Conservation (phyloP, 2,329 filamentous ascomycete genomes). For the Exophiala aquamarina region DNA sequence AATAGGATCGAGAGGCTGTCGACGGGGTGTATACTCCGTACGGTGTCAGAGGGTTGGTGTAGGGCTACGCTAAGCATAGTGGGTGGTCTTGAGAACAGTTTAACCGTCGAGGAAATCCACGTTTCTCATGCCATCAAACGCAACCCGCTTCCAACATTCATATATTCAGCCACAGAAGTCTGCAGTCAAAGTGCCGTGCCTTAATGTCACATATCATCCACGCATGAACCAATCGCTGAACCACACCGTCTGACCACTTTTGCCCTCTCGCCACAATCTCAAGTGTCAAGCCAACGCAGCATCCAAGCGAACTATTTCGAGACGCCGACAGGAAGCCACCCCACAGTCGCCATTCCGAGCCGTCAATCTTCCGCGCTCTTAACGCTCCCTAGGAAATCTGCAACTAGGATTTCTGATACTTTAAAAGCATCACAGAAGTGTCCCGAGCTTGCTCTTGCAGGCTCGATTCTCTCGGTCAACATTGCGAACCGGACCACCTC, state of each 20-base stretch:
- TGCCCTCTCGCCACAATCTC: slow-evolving; percentile 9
- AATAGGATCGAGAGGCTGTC: slow-evolving; percentile 15
- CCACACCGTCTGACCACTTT: slow-evolving; percentile 4
- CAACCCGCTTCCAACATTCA: slow-evolving; percentile 14
- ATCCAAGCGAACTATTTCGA: slow-evolving; percentile 18
- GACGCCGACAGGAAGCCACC: slow-evolving; percentile 9
- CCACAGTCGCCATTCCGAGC: slow-evolving; percentile 9
- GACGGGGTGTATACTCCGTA: slow-evolving; percentile 9
- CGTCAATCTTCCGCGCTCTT: slow-evolving; percentile 13
- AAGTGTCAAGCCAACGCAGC: slow-evolving; percentile 2
- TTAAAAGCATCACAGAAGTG: slow-evolving; percentile 4
- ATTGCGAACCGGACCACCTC: slow-evolving; percentile 21
- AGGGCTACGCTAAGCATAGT: slow-evolving; percentile 16
- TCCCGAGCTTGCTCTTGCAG: slow-evolving; percentile 24
- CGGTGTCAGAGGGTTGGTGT: slow-evolving; percentile 8
- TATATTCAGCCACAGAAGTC: slow-evolving; percentile 7
- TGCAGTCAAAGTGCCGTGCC: slow-evolving; percentile 16
- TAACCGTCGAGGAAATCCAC: slow-evolving; percentile 15
- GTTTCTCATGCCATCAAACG: slow-evolving; percentile 16
- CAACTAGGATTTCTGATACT: slow-evolving; percentile 3
- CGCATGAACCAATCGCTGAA: slow-evolving; percentile 10
- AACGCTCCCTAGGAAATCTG: slow-evolving; percentile 10
- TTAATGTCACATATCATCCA: slow-evolving; percentile 8
- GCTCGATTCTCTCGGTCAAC: slow-evolving; percentile 22
- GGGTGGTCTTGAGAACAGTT: slow-evolving; percentile 15